Evolutionary conservation across 768 basidiomycete genomes (phyloP).

Genomic region (Ephemerocybe angulata): DNA sequence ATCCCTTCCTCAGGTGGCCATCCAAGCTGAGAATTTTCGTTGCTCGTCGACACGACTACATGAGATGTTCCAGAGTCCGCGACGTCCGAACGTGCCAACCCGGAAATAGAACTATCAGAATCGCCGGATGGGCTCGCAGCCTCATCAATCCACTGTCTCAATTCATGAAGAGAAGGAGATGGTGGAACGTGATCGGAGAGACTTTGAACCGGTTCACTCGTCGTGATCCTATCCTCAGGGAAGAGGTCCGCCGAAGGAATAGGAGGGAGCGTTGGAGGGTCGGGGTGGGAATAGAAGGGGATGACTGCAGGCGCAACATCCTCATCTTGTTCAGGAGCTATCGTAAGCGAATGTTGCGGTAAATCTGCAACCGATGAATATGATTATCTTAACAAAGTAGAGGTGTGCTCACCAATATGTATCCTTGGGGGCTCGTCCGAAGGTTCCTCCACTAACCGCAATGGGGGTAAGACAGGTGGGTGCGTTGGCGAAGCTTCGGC

Average conservation of each 20-base stretch:
- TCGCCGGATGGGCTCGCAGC: not conserved
- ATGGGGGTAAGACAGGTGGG: not conserved
- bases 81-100: constrained; percentile 1
- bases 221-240: not conserved
- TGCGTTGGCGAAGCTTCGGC: not conserved
- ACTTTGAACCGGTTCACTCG: not conserved
- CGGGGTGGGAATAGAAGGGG: not conserved
- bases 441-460: not conserved
- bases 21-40: too few relatives aligned
- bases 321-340: not conserved
- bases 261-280: constrained; percentile 2
- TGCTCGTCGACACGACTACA: not conserved
- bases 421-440: not conserved
- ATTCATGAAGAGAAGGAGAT: constrained; percentile 2
- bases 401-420: not conserved
- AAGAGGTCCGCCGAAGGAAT: not conserved
- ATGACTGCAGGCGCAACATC: not conserved
- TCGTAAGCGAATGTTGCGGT: not conserved
- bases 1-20: too few relatives aligned
- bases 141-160: constrained; percentile 8
- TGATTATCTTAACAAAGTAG: too few relatives aligned
- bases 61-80: not conserved
- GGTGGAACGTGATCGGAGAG: constrained; percentile 6
- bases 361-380: not conserved
- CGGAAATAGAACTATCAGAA: not conserved